Conservation (phyloP, 495 filamentous ascomycete genomes). For the Immersiella caudata region DNA sequence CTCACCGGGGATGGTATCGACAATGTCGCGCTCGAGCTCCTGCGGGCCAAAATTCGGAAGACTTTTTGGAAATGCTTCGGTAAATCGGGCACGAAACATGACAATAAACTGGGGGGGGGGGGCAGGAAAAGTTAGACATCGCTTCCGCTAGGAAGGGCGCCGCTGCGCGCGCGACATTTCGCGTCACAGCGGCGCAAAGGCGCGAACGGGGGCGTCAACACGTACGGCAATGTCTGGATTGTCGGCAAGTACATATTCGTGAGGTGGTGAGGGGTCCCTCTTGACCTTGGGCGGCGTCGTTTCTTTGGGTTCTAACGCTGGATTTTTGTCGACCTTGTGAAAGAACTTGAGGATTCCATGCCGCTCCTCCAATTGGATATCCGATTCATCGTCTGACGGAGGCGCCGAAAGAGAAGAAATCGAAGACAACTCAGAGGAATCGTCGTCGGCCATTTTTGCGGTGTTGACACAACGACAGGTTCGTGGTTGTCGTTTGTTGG, state of each 20-base stretch:
- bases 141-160: slow-evolving; percentile 35
- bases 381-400: slow-evolving; percentile 56
- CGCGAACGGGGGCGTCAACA: slow-evolving; percentile 38
- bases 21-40: slow-evolving; percentile 86
- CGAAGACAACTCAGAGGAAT: slow-evolving; percentile 59
- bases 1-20: slow-evolving; percentile 75
- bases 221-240: slow-evolving; percentile 86
- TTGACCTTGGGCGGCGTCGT: slow-evolving; percentile 69
- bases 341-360: slow-evolving; percentile 63
- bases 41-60: slow-evolving; percentile 88
- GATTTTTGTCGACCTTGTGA: slow-evolving; percentile 50
- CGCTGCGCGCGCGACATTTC: slow-evolving; percentile 42
- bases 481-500: slow-evolving; percentile 25
- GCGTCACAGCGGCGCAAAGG: slow-evolving; percentile 38
- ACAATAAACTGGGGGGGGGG: slow-evolving; percentile 77
- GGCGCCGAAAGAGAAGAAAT: slow-evolving; percentile 55
- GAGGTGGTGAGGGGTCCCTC: slow-evolving; percentile 80
- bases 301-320: slow-evolving; percentile 43
- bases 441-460: slow-evolving; percentile 54
- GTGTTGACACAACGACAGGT: slow-evolving; percentile 9
- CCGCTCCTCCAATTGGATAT: slow-evolving; percentile 50
- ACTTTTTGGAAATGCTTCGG: slow-evolving; percentile 82
- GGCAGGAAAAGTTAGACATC: slow-evolving; percentile 37
- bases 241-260: slow-evolving; percentile 86
- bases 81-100: slow-evolving; percentile 94